phyloP scores from a whole-genome alignment of 2,329 filamentous ascomycete species.

The Didymosphaeria variabile region DNA sequence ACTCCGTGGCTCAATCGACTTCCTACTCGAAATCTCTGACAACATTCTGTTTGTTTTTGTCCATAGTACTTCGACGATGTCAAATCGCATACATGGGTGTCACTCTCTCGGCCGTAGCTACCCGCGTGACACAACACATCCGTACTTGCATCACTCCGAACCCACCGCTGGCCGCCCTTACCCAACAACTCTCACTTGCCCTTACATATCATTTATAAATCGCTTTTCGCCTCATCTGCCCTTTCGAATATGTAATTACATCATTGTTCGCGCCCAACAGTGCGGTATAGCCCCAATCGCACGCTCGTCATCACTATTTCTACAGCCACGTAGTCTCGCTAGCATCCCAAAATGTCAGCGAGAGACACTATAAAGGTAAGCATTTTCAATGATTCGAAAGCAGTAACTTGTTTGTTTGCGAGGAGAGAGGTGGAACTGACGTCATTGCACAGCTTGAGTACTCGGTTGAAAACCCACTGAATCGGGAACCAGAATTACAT shows the following conservation, averaged over 20 bases:
- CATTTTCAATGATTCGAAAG: neutral
- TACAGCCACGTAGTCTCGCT: neutral
- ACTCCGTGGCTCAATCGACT: no score
- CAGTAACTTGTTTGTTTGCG: conserved; percentile 10
- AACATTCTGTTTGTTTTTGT: no score
- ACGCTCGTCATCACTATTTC: neutral
- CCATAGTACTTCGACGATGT: neutral
- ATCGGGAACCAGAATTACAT: conserved; percentile 57
- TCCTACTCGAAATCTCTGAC: no score
- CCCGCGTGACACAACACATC: neutral
- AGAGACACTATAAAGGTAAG: conserved; percentile 9
- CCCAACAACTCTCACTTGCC: neutral
- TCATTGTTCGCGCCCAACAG: neutral
- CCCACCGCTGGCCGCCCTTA: neutral
- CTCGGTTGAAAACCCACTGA: conserved; percentile 57
- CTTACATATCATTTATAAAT: neutral
- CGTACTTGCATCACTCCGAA: conserved; percentile 1
- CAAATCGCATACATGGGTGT: neutral
- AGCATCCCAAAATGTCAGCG: neutral
- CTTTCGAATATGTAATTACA: neutral
- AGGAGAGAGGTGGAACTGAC: conserved; percentile 21
- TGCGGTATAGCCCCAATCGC: neutral
- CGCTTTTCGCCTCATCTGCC: neutral
- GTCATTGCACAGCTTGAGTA: conserved; percentile 48
- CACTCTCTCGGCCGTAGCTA: conserved; percentile 10